Percentiles rank a stretch among this genome's conserved stretches.
Evolutionary conservation across 306 rosid genomes (phyloP).

Genomic region (Dryas octopetala): DNA sequence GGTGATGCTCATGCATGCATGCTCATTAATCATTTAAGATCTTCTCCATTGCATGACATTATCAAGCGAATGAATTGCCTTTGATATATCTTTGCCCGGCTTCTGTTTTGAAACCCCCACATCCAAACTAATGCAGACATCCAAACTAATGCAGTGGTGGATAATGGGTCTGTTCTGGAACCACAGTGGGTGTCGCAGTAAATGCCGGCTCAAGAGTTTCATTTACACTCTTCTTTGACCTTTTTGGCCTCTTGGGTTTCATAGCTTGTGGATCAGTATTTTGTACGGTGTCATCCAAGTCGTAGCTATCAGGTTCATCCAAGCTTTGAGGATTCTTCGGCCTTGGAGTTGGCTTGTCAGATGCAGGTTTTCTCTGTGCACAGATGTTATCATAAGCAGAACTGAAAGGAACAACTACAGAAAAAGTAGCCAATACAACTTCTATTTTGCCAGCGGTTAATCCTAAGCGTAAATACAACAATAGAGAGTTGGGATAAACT

Average conservation of each 20-base stretch:
- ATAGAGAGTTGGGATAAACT: neutral
- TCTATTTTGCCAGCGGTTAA: neutral
- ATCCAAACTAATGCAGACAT: conserved; percentile 24
- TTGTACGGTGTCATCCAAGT: conserved; percentile 44
- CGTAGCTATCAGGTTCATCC: conserved; percentile 41
- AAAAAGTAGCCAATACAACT: neutral
- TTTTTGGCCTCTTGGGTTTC: conserved; percentile 70
- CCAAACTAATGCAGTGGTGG: conserved; percentile 28
- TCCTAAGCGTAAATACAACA: neutral
- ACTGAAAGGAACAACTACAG: neutral
- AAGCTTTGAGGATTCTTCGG: conserved; percentile 45
- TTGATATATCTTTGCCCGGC: conserved; percentile 26
- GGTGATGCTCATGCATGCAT: neutral
- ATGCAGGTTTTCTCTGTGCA: conserved; percentile 63
- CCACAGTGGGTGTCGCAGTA: conserved; percentile 25
- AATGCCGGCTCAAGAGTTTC: conserved; percentile 58
- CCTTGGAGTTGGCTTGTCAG: conserved; percentile 49
- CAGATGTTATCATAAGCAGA: conserved; percentile 16
- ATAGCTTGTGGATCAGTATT: conserved; percentile 42
- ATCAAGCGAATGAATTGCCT: conserved; percentile 16
- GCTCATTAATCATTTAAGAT: neutral
- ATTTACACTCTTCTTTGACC: conserved; percentile 64
- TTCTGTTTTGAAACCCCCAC: conserved; percentile 35
- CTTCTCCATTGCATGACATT: neutral
- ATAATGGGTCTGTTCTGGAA: conserved; percentile 45